These are phyloP conservation scores for Botrytis byssoidea DNA, from an alignment of 2,329 filamentous ascomycete genomes.

Conservation along the genomic window DNA sequence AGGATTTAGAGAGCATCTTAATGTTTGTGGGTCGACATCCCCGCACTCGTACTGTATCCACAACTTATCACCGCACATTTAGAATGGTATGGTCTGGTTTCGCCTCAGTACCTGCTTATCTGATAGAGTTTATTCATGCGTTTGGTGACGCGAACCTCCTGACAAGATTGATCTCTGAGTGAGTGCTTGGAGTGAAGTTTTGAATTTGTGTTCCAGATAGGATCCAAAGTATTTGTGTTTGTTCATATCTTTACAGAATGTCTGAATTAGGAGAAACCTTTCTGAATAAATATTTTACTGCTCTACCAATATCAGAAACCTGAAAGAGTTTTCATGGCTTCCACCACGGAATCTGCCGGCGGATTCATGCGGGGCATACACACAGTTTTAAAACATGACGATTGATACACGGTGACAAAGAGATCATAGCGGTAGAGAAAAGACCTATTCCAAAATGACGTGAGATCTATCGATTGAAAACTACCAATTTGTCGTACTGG, in stretches of 20 bases:
- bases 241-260: background rate
- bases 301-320: background rate
- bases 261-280: background rate
- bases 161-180: background rate
- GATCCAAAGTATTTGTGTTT: background rate
- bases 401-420: background rate
- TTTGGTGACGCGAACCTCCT: background rate
- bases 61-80: constrained; percentile 10
- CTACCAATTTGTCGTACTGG: background rate
- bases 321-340: background rate
- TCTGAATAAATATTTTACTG: background rate
- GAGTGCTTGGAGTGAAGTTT: background rate
- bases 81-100: background rate
- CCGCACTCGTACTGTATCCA: constrained; percentile 9
- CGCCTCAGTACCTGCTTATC: background rate
- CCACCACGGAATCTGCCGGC: background rate
- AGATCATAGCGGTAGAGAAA: background rate
- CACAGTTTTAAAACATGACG: background rate
- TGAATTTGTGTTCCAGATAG: background rate
- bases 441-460: background rate
- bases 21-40: constrained; percentile 7
- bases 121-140: background rate
- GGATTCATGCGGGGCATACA: background rate
- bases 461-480: background rate
- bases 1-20: constrained; percentile 6